These are phyloP conservation scores for Pseudogymnoascus pannorum DNA, from an alignment of 2,329 filamentous ascomycete genomes.

Conservation along the genomic window DNA sequence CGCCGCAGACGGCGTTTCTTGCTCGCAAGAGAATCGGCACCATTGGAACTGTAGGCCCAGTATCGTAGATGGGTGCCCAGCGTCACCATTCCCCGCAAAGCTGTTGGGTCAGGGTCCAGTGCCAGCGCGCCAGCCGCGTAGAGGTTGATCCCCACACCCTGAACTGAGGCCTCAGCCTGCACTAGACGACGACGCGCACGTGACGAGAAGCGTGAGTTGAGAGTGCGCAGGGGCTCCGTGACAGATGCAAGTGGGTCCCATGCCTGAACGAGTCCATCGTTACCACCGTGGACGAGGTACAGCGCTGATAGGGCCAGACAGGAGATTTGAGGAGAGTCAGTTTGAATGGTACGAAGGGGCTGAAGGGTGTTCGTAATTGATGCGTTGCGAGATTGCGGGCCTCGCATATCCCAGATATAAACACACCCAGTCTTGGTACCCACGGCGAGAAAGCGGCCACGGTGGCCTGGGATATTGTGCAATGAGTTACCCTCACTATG, in stretches of 20 bases:
- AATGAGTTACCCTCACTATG: constrained; percentile 22
- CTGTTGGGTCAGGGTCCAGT: constrained; percentile 79
- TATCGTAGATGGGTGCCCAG: constrained; percentile 83
- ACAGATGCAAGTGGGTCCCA: constrained; percentile 93
- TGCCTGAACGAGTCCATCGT: constrained; percentile 87
- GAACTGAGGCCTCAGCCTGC: constrained; percentile 59
- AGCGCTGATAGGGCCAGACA: constrained; percentile 76
- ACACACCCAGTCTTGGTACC: constrained; percentile 75
- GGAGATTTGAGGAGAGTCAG: constrained; percentile 81
- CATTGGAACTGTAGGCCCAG: constrained; percentile 86
- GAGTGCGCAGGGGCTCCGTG: constrained; percentile 68
- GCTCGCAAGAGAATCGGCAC: constrained; percentile 63
- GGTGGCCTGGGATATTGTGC: constrained; percentile 72
- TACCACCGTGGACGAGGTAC: constrained; percentile 87
- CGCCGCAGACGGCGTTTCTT: constrained; percentile 74
- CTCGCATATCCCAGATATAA: constrained; percentile 78
- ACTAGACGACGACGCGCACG: constrained; percentile 69
- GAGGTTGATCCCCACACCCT: constrained; percentile 65
- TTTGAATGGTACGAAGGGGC: constrained; percentile 76
- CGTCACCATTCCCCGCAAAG: constrained; percentile 77
- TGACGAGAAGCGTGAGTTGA: constrained; percentile 78
- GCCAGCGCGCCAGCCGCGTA: constrained; percentile 77
- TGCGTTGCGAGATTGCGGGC: constrained; percentile 44
- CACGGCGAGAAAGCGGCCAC: constrained; percentile 71
- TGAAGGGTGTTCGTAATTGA: constrained; percentile 52